Evolutionary conservation across 2,329 filamentous ascomycete species (phyloP), one percentile per base, ranked within the genome.

Genomic region (Colletotrichum lentis): DNA sequence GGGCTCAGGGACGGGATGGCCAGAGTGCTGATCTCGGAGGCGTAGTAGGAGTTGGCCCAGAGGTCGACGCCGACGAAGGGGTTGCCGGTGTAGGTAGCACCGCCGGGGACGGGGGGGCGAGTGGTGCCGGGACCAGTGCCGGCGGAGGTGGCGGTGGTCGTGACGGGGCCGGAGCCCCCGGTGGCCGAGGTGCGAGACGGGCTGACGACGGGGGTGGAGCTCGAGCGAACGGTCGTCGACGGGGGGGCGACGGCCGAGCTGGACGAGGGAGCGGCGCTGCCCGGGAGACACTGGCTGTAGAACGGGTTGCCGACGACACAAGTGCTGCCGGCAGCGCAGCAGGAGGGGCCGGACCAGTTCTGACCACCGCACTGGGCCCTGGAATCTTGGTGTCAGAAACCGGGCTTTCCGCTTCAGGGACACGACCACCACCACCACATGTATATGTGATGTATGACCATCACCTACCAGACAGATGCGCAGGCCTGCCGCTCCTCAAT

Each of bases 1-100:
- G 84, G 82, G 11, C 85, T 85, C 68, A 92, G 77, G 18, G 85
- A 86, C 10, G 90, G 89, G 22, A 91, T 84, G 8, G 90, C 90
- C 20, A 84, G 77, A 43, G 75, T 82, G 63, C 81, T 80, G 64
- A 88, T 80, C 75, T 87, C 84, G 20, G 83, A 84, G n/a, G 82
- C 79, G 73, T 87, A 88, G 78, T 82, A 86, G 63, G 75, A 76
- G 77, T 87, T 87, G 73, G 84, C 82, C 80, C 83, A 86, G 72
- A 83, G 77, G 58, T 80, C 75, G 58, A 85, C 82, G 18, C 81
- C 83, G 12, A 74, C 69, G 75, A 85, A 87, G 16, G 84, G 84
- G 77, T 87, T 88, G n/a, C 87, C 88, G 16, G 82, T 76, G 72
- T 80, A 82, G 47, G 77, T 77, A 11, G 78, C 80, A 0, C 80